These are phyloP conservation scores for Gynandropsis gynandra DNA, from an alignment of 345 rosid species.

Conservation along the genomic window DNA sequence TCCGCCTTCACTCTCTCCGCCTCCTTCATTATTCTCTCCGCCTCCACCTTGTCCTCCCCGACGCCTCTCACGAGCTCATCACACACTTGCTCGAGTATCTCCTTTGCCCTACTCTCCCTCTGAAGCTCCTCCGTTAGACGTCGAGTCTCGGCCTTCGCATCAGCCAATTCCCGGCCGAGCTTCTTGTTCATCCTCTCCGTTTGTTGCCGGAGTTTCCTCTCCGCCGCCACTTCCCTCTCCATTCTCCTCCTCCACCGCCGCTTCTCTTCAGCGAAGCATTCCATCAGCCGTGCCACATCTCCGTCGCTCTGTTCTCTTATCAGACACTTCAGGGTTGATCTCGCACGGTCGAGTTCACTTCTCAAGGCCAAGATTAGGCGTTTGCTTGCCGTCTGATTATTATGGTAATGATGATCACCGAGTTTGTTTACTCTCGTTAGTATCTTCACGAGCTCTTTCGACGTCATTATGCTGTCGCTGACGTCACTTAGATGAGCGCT, in stretches of 20 bases:
- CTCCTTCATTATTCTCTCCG: slow-evolving; percentile 50
- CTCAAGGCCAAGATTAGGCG: slow-evolving; percentile 59
- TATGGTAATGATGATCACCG: slow-evolving; percentile 41
- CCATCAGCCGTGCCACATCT: slow-evolving; percentile 50
- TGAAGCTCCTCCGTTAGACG: slow-evolving; percentile 48
- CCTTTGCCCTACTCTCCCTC: slow-evolving; percentile 77
- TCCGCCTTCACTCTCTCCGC: slow-evolving; percentile 59
- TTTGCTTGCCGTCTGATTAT: slow-evolving; percentile 24
- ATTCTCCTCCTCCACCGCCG: slow-evolving; percentile 47
- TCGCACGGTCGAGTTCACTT: slow-evolving; percentile 55
- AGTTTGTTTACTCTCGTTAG: slow-evolving; percentile 51
- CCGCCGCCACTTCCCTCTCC: slow-evolving; percentile 63
- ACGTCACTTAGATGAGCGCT: slow-evolving; percentile 53
- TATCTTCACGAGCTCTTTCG: slow-evolving; percentile 74
- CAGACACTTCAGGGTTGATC: slow-evolving; percentile 46
- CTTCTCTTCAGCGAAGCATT: too few species aligned
- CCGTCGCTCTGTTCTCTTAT: slow-evolving; percentile 35
- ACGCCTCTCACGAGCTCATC: slow-evolving; percentile 76
- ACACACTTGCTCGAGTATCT: slow-evolving; percentile 74
- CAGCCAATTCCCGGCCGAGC: slow-evolving; percentile 64
- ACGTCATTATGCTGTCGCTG: slow-evolving; percentile 47
- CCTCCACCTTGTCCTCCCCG: slow-evolving; percentile 63
- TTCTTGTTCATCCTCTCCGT: slow-evolving; percentile 85
- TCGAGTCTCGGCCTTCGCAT: slow-evolving; percentile 40
- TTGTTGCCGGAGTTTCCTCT: slow-evolving; percentile 58